phyloP scores from a whole-genome alignment of 441 rosid species.

The Breynia disticha region DNA sequence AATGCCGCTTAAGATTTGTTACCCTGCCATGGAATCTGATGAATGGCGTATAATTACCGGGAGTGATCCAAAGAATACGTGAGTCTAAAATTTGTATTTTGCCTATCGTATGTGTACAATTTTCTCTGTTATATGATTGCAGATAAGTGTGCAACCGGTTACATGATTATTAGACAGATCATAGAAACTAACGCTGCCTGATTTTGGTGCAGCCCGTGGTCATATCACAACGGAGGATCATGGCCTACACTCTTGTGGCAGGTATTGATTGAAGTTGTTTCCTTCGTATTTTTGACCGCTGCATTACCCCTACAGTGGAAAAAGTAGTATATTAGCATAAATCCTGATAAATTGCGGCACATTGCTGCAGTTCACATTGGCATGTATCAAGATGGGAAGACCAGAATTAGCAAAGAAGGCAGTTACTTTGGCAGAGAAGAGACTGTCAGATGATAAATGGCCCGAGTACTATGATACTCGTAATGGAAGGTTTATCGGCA shows the following conservation, averaged over 20 bases:
- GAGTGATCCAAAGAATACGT: conserved; percentile 92
- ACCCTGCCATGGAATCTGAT: conserved; percentile 70
- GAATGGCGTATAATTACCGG: conserved; percentile 93
- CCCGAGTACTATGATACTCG: conserved; percentile 49
- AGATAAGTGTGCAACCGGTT: neutral
- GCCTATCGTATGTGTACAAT: no score
- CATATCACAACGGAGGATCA: conserved; percentile 92
- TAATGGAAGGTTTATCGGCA: conserved; percentile 37
- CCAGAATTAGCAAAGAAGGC: conserved; percentile 37
- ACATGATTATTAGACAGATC: neutral
- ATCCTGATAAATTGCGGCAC: neutral
- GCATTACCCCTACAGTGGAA: no score
- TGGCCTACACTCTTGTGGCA: conserved; percentile 89
- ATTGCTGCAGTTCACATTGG: conserved; percentile 37
- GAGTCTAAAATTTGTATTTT: no score
- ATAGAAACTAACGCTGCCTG: conserved; percentile 4
- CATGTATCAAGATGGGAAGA: conserved; percentile 41
- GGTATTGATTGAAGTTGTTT: neutral
- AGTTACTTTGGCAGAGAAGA: conserved; percentile 31
- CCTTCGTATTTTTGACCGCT: neutral
- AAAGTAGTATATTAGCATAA: no score
- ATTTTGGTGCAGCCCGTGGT: conserved; percentile 64
- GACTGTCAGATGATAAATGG: conserved; percentile 35
- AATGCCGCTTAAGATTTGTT: conserved; percentile 89
- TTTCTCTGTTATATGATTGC: neutral